Conservation (phyloP, 495 filamentous ascomycete genomes). For the Margaritispora aquatica region DNA sequence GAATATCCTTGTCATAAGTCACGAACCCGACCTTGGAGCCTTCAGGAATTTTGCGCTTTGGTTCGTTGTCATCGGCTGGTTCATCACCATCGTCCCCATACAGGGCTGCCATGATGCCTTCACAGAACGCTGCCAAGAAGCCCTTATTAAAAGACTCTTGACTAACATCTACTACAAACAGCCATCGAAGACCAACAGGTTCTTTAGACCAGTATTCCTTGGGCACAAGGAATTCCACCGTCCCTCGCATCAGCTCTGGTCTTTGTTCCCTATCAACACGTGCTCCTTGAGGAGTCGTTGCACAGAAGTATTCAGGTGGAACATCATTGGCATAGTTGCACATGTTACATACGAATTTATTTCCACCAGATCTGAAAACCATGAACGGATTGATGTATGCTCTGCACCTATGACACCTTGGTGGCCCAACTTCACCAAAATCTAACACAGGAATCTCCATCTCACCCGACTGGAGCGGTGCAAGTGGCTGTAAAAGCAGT, state of each 20-base stretch:
- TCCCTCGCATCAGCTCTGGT: slow-evolving; percentile 84
- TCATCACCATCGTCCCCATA: slow-evolving; percentile 60
- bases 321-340: slow-evolving; percentile 98
- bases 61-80: slow-evolving; percentile 31
- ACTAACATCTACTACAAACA: slow-evolving; percentile 90
- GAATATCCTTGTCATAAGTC: slow-evolving; percentile 90
- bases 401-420: slow-evolving; percentile 86
- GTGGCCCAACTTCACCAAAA: slow-evolving; percentile 88
- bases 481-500: slow-evolving; percentile 83
- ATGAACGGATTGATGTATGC: slow-evolving; percentile 99
- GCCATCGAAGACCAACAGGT: slow-evolving; percentile 76
- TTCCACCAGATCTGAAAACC: slow-evolving; percentile 90
- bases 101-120: slow-evolving; percentile 77
- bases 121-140: slow-evolving; percentile 85
- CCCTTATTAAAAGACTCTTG: slow-evolving; percentile 85
- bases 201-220: slow-evolving; percentile 99
- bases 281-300: slow-evolving; percentile 78
- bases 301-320: slow-evolving; percentile 83
- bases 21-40: slow-evolving; percentile 91
- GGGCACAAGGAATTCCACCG: slow-evolving; percentile 91
- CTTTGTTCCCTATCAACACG: slow-evolving; percentile 84
- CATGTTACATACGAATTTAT: slow-evolving; percentile 97
- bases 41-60: slow-evolving; percentile 58
- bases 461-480: slow-evolving; percentile 77
- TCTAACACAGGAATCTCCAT: slow-evolving; percentile 85